Conservation (phyloP, 495 filamentous ascomycete species). For the Xylaria telfairii region DNA sequence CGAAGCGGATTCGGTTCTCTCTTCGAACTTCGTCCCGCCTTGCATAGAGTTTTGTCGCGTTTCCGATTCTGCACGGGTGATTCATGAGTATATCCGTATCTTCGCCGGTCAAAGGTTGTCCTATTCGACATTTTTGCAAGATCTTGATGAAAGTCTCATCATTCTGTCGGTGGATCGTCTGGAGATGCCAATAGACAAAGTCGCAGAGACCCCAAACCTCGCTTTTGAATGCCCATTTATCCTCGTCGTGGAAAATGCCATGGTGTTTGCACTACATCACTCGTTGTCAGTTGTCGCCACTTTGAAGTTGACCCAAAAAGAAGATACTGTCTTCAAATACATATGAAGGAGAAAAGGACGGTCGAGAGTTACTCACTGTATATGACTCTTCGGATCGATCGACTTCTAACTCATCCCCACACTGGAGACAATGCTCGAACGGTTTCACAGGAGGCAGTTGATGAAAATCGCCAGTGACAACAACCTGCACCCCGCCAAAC, state of each 20-base stretch:
- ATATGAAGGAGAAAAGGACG: background rate
- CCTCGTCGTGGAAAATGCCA: constrained; percentile 40
- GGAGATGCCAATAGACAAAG: constrained; percentile 50
- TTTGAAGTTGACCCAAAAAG: too few relatives aligned
- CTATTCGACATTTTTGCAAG: constrained; percentile 58
- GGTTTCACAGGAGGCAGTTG: constrained; percentile 92
- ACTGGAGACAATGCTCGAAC: constrained; percentile 75
- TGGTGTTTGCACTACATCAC: constrained; percentile 34
- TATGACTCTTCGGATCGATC: constrained; percentile 75
- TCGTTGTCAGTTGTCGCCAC: background rate
- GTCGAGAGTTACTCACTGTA: constrained; percentile 35
- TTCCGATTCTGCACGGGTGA: constrained; percentile 46
- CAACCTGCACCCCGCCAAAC: constrained; percentile 91
- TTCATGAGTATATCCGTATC: constrained; percentile 55
- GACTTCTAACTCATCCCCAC: constrained; percentile 73
- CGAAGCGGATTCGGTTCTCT: constrained; percentile 48
- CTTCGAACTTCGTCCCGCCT: constrained; percentile 46
- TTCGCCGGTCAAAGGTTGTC: constrained; percentile 38
- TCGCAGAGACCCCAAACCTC: constrained; percentile 44
- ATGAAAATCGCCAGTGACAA: constrained; percentile 96
- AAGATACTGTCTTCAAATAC: too few relatives aligned
- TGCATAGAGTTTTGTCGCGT: constrained; percentile 56
- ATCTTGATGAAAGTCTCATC: constrained; percentile 57
- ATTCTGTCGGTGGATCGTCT: constrained; percentile 59
- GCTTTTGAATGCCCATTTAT: constrained; percentile 50